phyloP scores from a whole-genome alignment of 805 yeast species.

The Yamadazyma scolyti region DNA sequence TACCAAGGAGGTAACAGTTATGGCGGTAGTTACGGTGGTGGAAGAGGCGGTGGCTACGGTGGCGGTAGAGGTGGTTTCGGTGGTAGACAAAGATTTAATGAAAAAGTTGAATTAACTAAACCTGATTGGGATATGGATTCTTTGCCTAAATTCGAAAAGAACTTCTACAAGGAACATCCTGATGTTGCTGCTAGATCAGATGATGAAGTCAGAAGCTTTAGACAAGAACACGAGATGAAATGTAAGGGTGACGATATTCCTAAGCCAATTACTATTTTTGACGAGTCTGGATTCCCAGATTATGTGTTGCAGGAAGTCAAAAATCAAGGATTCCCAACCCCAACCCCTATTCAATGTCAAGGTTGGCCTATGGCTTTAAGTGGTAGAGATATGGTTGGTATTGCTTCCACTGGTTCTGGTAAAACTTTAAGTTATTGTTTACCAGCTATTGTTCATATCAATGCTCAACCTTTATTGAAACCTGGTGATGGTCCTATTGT shows the following conservation, averaged over 20 bases:
- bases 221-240: conserved; percentile 84
- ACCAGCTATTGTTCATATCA: conserved; percentile 96
- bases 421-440: conserved; percentile 95
- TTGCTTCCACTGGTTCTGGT: conserved; percentile 99
- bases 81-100: conserved; percentile 36
- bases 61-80: conserved; percentile 32
- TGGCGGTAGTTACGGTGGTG: conserved; percentile 31
- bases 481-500: conserved; percentile 98
- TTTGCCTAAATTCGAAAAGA: conserved; percentile 89
- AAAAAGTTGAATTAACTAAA: conserved; percentile 49
- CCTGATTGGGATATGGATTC: conserved; percentile 80
- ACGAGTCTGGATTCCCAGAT: conserved; percentile 97
- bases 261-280: conserved; percentile 87
- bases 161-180: conserved; percentile 87
- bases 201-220: conserved; percentile 67
- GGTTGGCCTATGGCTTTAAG: conserved; percentile 99
- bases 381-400: conserved; percentile 99
- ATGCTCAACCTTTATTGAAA: conserved; percentile 91
- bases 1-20: conserved; percentile 32
- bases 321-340: conserved; percentile 87
- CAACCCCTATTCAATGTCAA: conserved; percentile 97
- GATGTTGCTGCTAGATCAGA: conserved; percentile 72
- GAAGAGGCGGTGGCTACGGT: conserved; percentile 31
- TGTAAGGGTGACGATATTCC: conserved; percentile 83
- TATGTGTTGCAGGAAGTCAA: conserved; percentile 87